Base-by-base conservation (phyloP, 129 eudicot genomes). In the Flaveria ramosissima region DNA sequence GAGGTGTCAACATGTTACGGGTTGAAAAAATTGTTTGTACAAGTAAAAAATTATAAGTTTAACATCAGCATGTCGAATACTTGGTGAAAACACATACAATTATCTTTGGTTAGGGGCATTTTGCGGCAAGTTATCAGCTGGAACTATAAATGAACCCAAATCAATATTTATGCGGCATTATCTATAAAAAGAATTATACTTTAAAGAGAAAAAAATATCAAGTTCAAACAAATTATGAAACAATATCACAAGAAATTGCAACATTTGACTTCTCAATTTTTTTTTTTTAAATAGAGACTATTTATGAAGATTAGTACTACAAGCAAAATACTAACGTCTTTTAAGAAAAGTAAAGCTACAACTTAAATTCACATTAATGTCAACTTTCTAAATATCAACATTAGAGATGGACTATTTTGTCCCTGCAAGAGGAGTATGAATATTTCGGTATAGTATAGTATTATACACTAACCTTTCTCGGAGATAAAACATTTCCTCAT, bases 401-500 rank as follows among this genome's bases (percentile, higher is more conserved):
- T 68, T n/a, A 42, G 68, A 61, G 15, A 61, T 24, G 41, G 52
- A 19, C 9, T 11, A 43, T 5, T 9, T 67, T 19, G n/a, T 11
- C 51, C 16, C 30, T 67, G 8, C 8, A n/a, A 56, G 39, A 71
- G 57, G 7, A 23, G 14, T 30, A 1, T 19, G n/a, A 50, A 32
- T 71, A 71, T 27, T 51, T 72, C 55, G 39, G 51, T 20, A 64
- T 30, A 57, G 26, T 24, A 24, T 24, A 24, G 26, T 24, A 27
- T 23, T 15, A 43, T 72, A 20, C 45, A 78, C 88, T 70, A 73
- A 89, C 97, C 97, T 92, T 74, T 88, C 87, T n/a, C 93, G 93
- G 17, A 92, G 93, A 77, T 87, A 86, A 69, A 83, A 88, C 96
- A 92, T 92, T 80, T 92, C 97, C 12, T 92, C 97, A 21, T 88